Conservation (phyloP, 176 grass and related monocot genomes). For the Zea luxurians region DNA sequence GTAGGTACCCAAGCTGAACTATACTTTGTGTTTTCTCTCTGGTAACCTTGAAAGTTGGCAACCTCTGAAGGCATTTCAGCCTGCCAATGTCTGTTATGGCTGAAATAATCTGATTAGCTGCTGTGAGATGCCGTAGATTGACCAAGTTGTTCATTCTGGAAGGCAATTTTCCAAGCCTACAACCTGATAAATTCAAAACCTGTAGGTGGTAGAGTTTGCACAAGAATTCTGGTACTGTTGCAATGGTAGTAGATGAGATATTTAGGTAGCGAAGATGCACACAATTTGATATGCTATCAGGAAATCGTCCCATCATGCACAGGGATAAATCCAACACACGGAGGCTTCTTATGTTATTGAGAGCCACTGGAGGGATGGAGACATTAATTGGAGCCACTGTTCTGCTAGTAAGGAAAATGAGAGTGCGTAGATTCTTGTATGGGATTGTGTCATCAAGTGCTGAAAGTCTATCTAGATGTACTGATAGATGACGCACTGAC, state of each 20-base stretch:
- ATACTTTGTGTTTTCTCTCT: constrained; percentile 31
- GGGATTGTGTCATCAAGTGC: constrained; percentile 26
- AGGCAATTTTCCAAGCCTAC: constrained; percentile 34
- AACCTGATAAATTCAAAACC: constrained; percentile 42
- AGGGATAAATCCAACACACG: constrained; percentile 49
- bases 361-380: constrained; percentile 30
- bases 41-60: constrained; percentile 42
- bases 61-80: constrained; percentile 48
- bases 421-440: constrained; percentile 43
- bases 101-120: constrained; percentile 34
- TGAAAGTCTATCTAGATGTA: constrained; percentile 37
- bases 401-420: constrained; percentile 37
- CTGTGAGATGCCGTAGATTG: constrained; percentile 41
- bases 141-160: constrained; percentile 41
- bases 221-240: constrained; percentile 32
- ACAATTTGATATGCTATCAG: constrained; percentile 34
- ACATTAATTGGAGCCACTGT: not conserved
- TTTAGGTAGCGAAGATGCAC: constrained; percentile 50
- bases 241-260: constrained; percentile 32
- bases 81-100: constrained; percentile 35
- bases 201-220: constrained; percentile 48
- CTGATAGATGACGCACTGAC: constrained; percentile 45
- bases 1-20: constrained; percentile 40
- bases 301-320: constrained; percentile 35
- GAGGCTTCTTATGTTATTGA: constrained; percentile 24